Evolutionary conservation across 208 protist species (phyloP), one percentile per base, ranked within the genome.

Genomic region (Crithidia brevicula): DNA sequence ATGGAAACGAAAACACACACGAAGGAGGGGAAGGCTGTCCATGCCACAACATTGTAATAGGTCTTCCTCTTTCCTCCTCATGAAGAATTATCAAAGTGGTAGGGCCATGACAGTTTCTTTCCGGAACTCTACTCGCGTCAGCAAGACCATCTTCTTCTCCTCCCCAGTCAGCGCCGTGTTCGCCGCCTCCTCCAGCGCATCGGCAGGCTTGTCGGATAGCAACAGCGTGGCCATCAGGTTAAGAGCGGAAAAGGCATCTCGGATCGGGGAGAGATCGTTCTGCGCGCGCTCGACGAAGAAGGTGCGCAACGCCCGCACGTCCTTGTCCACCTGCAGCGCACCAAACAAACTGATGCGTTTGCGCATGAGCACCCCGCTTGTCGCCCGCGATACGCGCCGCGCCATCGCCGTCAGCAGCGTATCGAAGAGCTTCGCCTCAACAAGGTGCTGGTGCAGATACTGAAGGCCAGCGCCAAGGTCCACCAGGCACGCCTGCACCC

Each of bases 311-410:
- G 77, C 79, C 0, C 91, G 87, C 20, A 94, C 77, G 16, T 96
- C 91, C 62, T 91, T 89, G 64, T 96, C 91, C 0, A 91, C 62
- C 69, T 94, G 91, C 61, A 96, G 57, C 15, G 88, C 85, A 22
- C 91, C 91, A 50, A 84, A 93, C 15, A 79, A 49, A 65, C 71
- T 92, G 51, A 82, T 85, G 5, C 49, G 56, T 68, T 91, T 92
- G 22, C 85, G 74, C 52, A 83, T 22, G 9, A 90, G 72, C 34
- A 85, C 54, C 16, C 60, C 60, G 28, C 80, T 75, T 31, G 88
- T 34, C 10, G 38, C 47, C 23, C 42, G 46, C 43, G 74, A 73
- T 1, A 81, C 54, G 10, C 66, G 71, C 4, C 58, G 53, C 34
- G 85, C 80, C 16, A 91, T 74, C 8, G 72, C 69, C 5, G 74